Evolutionary conservation across 139 green algal genomes (phyloP).

Genomic region (Pseudopediastrum boryanum): DNA sequence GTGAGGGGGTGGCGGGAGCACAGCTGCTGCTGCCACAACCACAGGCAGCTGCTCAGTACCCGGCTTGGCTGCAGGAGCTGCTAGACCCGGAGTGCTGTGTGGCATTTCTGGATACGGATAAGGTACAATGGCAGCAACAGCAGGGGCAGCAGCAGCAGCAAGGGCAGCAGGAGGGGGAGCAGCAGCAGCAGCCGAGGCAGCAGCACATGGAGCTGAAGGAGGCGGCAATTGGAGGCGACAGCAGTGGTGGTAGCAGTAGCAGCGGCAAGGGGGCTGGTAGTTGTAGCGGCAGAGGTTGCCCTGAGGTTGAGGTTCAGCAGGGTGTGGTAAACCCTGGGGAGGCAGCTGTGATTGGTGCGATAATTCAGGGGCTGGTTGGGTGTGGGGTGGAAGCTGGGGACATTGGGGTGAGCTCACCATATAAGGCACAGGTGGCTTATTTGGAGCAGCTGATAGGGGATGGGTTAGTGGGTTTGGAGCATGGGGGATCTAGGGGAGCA

Average conservation of each 20-base stretch:
- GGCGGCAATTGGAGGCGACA: neutral
- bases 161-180: neutral
- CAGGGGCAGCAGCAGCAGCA: neutral
- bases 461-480: no score
- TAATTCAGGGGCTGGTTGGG: conserved; percentile 59
- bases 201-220: neutral
- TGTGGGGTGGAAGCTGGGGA: conserved; percentile 50
- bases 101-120: conserved; percentile 25
- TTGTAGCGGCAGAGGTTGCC: neutral
- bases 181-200: conserved; percentile 6
- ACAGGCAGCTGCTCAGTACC: conserved; percentile 25
- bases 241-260: neutral
- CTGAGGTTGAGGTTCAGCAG: no score
- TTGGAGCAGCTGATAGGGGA: conserved; percentile 17
- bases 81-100: neutral
- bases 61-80: neutral
- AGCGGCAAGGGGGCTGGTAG: neutral
- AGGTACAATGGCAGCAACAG: conserved; percentile 8
- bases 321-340: conserved; percentile 67
- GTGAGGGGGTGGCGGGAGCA: conserved; percentile 52
- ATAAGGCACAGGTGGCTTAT: conserved; percentile 72
- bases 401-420: conserved; percentile 88
- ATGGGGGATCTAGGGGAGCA: no score
- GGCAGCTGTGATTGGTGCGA: conserved; percentile 50
- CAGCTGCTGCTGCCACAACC: conserved; percentile 57